phyloP scores from a whole-genome alignment of 345 rosid species.

The Populus nigra region DNA sequence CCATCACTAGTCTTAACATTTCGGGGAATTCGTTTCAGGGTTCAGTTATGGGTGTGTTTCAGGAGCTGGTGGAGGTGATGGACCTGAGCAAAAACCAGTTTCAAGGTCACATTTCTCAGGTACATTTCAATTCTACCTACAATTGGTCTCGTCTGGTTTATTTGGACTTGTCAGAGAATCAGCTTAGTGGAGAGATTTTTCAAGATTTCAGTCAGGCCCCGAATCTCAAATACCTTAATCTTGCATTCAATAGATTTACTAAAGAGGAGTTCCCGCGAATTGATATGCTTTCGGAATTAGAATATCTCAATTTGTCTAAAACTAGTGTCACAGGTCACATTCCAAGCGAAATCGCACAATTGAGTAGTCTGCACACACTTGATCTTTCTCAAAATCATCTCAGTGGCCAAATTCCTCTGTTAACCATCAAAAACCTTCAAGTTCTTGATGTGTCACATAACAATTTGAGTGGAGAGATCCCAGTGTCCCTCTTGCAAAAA shows the following conservation, averaged over 20 bases:
- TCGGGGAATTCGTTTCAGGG: slow-evolving; percentile 73
- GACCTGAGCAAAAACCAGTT: slow-evolving; percentile 82
- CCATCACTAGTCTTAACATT: slow-evolving; percentile 58
- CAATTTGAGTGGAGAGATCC: slow-evolving; percentile 80
- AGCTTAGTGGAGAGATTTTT: slow-evolving; percentile 67
- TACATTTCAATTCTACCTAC: slow-evolving; percentile 56
- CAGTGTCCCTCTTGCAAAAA: slow-evolving; percentile 47
- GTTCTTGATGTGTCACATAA: slow-evolving; percentile 72
- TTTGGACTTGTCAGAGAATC: slow-evolving; percentile 87
- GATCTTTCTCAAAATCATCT: slow-evolving; percentile 82
- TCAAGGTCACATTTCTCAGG: slow-evolving; percentile 81
- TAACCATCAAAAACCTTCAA: slow-evolving; percentile 46
- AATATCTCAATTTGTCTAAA: slow-evolving; percentile 75
- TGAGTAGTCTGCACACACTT: slow-evolving; percentile 49
- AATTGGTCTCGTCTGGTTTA: slow-evolving; percentile 58
- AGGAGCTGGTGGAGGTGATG: slow-evolving; percentile 45
- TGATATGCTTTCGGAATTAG: slow-evolving; percentile 45
- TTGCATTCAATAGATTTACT: slow-evolving; percentile 73
- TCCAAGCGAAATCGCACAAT: slow-evolving; percentile 50
- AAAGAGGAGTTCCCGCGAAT: slow-evolving; percentile 56
- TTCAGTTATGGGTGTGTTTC: slow-evolving; percentile 48
- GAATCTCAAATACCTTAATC: slow-evolving; percentile 70
- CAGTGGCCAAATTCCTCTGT: slow-evolving; percentile 51
- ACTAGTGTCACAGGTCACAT: slow-evolving; percentile 61
- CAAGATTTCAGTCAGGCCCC: slow-evolving; percentile 41